phyloP scores from a whole-genome alignment of 148 eudicot genomes.

The Arctostaphylos glauca region DNA sequence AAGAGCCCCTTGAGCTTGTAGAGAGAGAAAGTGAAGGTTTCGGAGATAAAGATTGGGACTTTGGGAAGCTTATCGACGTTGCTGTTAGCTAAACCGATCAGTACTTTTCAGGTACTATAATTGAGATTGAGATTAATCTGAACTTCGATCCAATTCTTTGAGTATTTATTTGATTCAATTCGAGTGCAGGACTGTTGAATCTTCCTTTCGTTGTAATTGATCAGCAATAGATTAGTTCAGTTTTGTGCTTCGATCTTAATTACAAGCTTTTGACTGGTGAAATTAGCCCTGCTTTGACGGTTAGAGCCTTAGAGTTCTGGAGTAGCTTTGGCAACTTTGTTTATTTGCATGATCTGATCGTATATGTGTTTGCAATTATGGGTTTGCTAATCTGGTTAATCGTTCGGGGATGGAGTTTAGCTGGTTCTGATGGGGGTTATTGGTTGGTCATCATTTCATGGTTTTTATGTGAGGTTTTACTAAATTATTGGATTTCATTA shows the following conservation, averaged over 20 bases:
- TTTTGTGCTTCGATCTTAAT: background rate
- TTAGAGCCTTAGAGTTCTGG: background rate
- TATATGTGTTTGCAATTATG: background rate
- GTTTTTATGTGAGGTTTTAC: background rate
- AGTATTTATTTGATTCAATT: background rate
- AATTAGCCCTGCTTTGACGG: background rate
- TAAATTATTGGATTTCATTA: background rate
- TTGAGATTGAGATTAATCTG: background rate
- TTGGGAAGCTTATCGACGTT: too few species aligned
- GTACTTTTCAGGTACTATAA: background rate
- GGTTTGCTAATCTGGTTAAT: background rate
- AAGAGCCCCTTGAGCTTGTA: background rate
- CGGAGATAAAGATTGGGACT: background rate
- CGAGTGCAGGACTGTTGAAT: background rate
- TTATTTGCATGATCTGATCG: slow-evolving; percentile 4
- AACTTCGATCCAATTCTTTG: background rate
- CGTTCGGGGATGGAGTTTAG: background rate
- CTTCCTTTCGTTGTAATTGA: background rate
- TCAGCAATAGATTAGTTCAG: background rate
- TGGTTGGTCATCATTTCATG: background rate
- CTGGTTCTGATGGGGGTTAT: background rate
- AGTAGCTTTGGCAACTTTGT: background rate
- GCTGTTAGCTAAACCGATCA: background rate
- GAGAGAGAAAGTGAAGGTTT: background rate
- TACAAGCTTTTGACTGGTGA: background rate